A percentile compares a stretch with the other conserved stretches of the same genome.
Evolutionary conservation across 306 rosid genomes (phyloP).

Genomic region (Carpinus fangiana): DNA sequence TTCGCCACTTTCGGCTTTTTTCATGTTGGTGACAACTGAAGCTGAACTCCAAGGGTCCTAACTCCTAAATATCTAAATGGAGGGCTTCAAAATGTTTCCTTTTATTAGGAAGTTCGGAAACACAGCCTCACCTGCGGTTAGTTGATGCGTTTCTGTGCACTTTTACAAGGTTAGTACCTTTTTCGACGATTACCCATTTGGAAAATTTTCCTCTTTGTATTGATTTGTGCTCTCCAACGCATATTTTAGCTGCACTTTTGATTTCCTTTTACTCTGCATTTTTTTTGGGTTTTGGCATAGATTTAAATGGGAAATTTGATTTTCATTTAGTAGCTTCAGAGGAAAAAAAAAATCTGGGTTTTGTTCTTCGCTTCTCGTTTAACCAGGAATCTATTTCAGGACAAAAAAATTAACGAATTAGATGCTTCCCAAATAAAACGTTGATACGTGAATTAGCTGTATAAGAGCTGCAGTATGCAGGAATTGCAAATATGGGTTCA

Average conservation of each 20-base stretch:
- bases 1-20: not conserved
- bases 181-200: slow-evolving; percentile 12
- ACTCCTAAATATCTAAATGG: not conserved
- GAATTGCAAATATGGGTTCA: not conserved
- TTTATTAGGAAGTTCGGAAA: not conserved
- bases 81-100: slow-evolving; percentile 2
- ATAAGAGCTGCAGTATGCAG: not conserved
- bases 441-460: not conserved
- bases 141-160: not conserved
- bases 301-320: not conserved
- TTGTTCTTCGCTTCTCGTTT: not conserved
- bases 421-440: not conserved
- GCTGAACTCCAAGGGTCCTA: slow-evolving; percentile 6
- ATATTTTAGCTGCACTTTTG: not conserved
- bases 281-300: not conserved
- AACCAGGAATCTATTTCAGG: not conserved
- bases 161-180: slow-evolving; percentile 20
- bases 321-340: not conserved
- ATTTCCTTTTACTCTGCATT: not conserved
- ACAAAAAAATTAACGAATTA: not conserved
- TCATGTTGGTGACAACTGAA: not conserved
- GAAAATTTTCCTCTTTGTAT: not conserved
- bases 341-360: not conserved
- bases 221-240: not conserved
- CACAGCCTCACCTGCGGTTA: not conserved